Conservation (phyloP, 2,329 filamentous ascomycete species). For the Neofusicoccum sp. region DNA sequence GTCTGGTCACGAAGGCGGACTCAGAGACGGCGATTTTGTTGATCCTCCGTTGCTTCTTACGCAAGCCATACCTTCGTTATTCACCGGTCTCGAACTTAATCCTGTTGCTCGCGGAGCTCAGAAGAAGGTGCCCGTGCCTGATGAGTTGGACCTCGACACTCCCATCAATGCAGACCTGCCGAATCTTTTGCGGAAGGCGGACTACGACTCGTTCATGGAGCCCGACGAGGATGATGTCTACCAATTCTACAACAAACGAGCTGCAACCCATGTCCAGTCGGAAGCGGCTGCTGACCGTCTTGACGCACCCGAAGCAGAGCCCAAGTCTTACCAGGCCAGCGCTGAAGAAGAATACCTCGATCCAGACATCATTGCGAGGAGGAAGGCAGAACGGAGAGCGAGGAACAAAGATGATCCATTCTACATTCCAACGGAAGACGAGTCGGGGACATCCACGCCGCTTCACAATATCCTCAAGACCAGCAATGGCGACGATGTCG, state of each 20-base stretch:
- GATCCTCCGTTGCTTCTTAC: constrained; percentile 84
- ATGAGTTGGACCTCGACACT: constrained; percentile 75
- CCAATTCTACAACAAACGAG: constrained; percentile 49
- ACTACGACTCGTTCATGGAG: constrained; percentile 45
- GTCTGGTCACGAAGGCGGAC: constrained; percentile 61
- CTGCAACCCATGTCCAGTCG: constrained; percentile 31
- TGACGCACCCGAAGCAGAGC: constrained; percentile 40
- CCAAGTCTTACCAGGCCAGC: constrained; percentile 49
- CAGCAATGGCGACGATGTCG: constrained; percentile 74
- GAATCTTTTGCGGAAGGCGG: constrained; percentile 61
- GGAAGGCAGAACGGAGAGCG: constrained; percentile 76
- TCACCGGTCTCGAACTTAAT: constrained; percentile 84
- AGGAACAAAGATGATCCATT: constrained; percentile 93
- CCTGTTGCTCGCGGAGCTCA: constrained; percentile 85
- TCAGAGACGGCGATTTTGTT: constrained; percentile 66
- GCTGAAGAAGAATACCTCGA: constrained; percentile 62
- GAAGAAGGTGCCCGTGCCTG: constrained; percentile 78
- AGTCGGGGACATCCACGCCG: constrained; percentile 69
- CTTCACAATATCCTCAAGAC: constrained; percentile 71
- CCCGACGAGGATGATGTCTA: constrained; percentile 48
- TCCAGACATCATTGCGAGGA: constrained; percentile 70
- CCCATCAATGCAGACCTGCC: constrained; percentile 78
- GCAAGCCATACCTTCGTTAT: constrained; percentile 86
- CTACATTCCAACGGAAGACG: constrained; percentile 69
- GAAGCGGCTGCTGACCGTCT: constrained; percentile 47